Base-by-base conservation (phyloP, 2,329 filamentous ascomycete genomes). In the Colletotrichum sansevieriae region DNA sequence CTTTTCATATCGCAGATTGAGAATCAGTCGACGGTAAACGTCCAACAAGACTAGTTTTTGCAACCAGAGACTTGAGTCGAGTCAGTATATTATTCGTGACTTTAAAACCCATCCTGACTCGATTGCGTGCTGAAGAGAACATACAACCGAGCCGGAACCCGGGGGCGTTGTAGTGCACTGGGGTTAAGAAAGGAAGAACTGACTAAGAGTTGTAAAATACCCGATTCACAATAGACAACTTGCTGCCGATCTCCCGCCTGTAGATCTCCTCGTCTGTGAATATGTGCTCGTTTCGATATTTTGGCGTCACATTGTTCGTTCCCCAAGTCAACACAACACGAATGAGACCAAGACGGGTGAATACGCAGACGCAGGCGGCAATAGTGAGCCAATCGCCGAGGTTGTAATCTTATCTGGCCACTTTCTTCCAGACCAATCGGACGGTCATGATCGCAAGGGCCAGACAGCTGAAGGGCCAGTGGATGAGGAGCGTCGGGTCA, bases 301-400 rank as follows among this genome's bases (percentile, higher is more conserved):
- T 64, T 9, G 54, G 35, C 5, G 77, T 61, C 57, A 80, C 74
- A 62, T 78, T 80, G 72, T 76, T 78, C 5, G 76, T 80, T 39
- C 78, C 78, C 78, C 78, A 80, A 39, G 76, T 73, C 46, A 79
- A 64, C 52, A 79, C 77, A 18, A 80, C 75, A 57, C 79, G 75
- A 33, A 79, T 75, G 15, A 80, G 60, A 4, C 71, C 74, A 4
- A 75, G 58, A 7, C 75, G 67, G 1, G 70, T 67, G 44, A 76
- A 25, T 9, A 67, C 73, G 52, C 73, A 78, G 46, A 83, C 29
- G 64, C 80, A 81, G 9, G 78, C 77, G 62, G 81, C 83, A 79
- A 84, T 81, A 35, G 71, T 74, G 60, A 74, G 57, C 55, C 68
- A 75, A 57, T 76, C 75, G 44, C 70, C 72, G 11, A 59, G n/a